A percentile compares a stretch with the other conserved stretches of the same genome.
Evolutionary conservation across 2,329 filamentous ascomycete genomes (phyloP).

Genomic region (Ceratocystis alfenasii): DNA sequence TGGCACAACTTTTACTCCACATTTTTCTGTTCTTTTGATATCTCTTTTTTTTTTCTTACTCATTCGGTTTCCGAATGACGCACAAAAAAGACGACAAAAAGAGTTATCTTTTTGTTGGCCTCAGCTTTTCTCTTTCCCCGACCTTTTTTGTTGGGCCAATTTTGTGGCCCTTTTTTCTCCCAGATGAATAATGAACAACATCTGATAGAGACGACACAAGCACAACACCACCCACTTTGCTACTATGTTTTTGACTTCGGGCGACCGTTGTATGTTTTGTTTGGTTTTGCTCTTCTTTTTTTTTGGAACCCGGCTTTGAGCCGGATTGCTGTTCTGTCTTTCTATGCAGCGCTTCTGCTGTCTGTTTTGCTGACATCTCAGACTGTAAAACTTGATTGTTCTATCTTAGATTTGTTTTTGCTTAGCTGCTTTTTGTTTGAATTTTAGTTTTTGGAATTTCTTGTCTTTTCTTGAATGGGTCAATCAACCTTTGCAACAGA

Average conservation of each 20-base stretch:
- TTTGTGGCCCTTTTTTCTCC: neutral
- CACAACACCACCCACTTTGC: neutral
- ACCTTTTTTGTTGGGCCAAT: neutral
- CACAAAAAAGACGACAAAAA: constrained; percentile 3
- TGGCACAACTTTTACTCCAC: neutral
- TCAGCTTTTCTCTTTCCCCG: neutral
- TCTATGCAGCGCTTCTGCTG: neutral
- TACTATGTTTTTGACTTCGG: neutral
- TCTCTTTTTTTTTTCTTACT: neutral
- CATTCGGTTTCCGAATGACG: neutral
- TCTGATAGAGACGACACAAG: constrained; percentile 1
- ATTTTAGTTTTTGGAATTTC: neutral
- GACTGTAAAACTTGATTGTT: neutral
- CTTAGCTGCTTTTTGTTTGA: neutral
- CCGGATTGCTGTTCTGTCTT: neutral
- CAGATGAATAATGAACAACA: constrained; percentile 2
- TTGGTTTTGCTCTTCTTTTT: neutral
- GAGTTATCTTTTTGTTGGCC: neutral
- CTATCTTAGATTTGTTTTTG: neutral
- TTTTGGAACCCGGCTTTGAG: neutral
- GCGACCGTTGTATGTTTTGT: neutral
- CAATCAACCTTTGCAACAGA: neutral
- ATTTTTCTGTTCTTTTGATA: neutral
- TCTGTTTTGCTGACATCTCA: neutral
- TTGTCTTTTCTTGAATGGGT: neutral